Conservation (phyloP, 441 rosid species). For the Oxalis stricta region DNA sequence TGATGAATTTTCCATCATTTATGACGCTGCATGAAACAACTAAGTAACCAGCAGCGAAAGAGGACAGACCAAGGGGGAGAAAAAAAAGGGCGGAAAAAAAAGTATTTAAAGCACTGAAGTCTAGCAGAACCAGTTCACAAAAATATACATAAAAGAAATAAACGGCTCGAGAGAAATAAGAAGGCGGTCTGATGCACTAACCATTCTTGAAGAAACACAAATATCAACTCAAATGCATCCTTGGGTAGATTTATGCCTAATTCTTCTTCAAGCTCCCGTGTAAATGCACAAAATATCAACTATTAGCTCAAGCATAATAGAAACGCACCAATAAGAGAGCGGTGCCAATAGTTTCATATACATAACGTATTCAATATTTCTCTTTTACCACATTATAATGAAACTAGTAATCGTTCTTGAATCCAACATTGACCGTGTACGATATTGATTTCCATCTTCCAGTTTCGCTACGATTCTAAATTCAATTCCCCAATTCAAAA, state of each 20-base stretch:
- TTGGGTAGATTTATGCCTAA: slow-evolving; percentile 64
- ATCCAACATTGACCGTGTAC: too few species aligned
- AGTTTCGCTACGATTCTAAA: too few species aligned
- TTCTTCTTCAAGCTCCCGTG: slow-evolving; percentile 92
- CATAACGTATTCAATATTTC: too few species aligned
- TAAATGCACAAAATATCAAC: slow-evolving; percentile 13
- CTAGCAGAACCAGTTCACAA: not conserved
- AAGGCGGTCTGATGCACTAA: slow-evolving; percentile 21
- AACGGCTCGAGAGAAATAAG: not conserved
- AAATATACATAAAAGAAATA: not conserved
- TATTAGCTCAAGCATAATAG: not conserved
- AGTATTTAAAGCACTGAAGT: not conserved
- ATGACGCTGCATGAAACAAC: slow-evolving; percentile 34
- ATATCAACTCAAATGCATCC: slow-evolving; percentile 81
- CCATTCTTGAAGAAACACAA: slow-evolving; percentile 68
- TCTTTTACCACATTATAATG: too few species aligned
- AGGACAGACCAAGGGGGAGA: too few species aligned
- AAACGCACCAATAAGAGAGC: too few species aligned
- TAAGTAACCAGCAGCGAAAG: slow-evolving; percentile 5
- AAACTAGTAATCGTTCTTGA: too few species aligned
- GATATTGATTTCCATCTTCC: too few species aligned
- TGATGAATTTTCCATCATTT: slow-evolving; percentile 66
- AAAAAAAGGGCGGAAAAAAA: too few species aligned
- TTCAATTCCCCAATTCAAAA: too few species aligned
- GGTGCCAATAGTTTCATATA: too few species aligned